Evolutionary conservation across 306 rosid species (phyloP), one percentile per base, ranked within the genome.

Genomic region (Vigna trinervia): DNA sequence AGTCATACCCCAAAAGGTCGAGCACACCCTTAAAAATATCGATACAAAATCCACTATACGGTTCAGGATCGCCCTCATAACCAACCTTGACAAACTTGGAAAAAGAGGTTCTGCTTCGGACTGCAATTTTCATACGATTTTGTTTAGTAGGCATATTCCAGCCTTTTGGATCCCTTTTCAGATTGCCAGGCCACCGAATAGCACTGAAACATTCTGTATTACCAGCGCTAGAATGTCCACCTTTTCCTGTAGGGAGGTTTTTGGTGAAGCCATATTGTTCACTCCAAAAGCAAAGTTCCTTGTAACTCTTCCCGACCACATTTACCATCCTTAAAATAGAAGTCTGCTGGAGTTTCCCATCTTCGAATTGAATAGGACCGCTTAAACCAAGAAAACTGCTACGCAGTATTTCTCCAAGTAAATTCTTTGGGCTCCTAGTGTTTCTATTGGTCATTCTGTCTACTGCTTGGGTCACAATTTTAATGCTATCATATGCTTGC

Each of bases 131-230:
- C 86, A 92, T 46, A 20, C 78, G 89, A 32, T 82, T 87, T 15
- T 10, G 52, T 74, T 36, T 50, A 2, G 84, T 79, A 20, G 97
- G 96, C 86, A 92, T 83, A 36, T 71, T 75, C 96, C 96, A 92
- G 0, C 96, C 97, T 84, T 82, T 86, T 12, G 96, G 93, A 68
- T 10, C 38, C 2, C 71, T 23, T 3, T 19, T 5, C 48, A 46
- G 68, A 77, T 88, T 78, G 50, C 97, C 95, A 0, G 97, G 97
- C 97, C 97, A 92, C 59, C 54, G 76, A 23, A 89, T 87, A 78
- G 82, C 87, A 28, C 1, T 54, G 39, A 86, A 80, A 61, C 74
- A 61, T 50, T 77, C 48, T 73, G 20, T 70, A 15, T 11, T 76
- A 66, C 48, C 39, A 69, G 66, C 22, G 43, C 19, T 74, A 65